Evolutionary conservation across 2,329 filamentous ascomycete species (phyloP).

Genomic region (Claviceps sp.): DNA sequence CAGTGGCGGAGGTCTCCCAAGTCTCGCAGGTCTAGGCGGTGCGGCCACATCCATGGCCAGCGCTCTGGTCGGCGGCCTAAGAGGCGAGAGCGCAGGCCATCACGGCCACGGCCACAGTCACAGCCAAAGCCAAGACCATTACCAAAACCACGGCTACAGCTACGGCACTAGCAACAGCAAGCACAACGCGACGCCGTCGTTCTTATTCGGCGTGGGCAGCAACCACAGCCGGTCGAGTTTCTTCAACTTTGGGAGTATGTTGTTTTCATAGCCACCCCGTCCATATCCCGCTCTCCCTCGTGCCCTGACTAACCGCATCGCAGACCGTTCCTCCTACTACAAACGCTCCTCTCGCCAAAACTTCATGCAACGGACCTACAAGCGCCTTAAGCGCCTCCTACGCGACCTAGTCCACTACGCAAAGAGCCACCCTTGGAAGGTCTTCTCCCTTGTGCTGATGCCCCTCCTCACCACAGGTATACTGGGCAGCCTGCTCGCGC

Average conservation of each 20-base stretch:
- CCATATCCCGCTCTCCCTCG: no score
- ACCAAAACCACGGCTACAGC: constrained; percentile 5
- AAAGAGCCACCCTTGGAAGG: constrained; percentile 71
- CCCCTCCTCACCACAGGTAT: constrained; percentile 77
- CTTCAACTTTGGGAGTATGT: constrained; percentile 25
- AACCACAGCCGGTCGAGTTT: constrained; percentile 28
- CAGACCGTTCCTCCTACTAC: constrained; percentile 51
- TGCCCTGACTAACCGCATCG: not conserved
- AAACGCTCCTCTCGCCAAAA: constrained; percentile 69
- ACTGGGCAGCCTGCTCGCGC: constrained; percentile 60
- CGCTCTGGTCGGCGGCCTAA: constrained; percentile 18
- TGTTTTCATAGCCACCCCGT: not conserved
- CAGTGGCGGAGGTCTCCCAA: not conserved
- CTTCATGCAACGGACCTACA: constrained; percentile 61
- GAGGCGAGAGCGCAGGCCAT: constrained; percentile 8
- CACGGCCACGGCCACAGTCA: constrained; percentile 10
- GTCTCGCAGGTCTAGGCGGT: not conserved
- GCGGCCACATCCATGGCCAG: constrained; percentile 15
- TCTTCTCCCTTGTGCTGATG: constrained; percentile 76
- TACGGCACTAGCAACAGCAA: constrained; percentile 17
- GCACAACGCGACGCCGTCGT: constrained; percentile 28
- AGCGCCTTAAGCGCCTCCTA: constrained; percentile 64
- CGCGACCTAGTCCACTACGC: constrained; percentile 72
- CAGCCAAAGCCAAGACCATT: constrained; percentile 6
- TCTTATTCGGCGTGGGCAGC: constrained; percentile 34